Evolutionary conservation across 2,329 filamentous ascomycete species (phyloP), one percentile per base, ranked within the genome.

Genomic region (Sporothrix euskadiensis): DNA sequence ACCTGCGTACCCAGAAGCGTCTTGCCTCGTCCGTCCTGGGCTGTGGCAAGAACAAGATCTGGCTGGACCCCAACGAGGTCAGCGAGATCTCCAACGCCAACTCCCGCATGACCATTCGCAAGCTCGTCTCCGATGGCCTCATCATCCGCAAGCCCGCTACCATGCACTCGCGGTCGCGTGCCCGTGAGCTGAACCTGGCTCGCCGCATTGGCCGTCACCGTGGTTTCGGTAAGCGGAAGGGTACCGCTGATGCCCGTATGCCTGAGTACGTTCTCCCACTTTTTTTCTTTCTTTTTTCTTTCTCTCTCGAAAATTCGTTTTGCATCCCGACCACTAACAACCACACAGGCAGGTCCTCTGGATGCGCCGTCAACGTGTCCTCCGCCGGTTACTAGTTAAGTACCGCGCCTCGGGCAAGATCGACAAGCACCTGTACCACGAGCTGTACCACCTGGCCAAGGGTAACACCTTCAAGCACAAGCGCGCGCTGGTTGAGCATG

Each of bases 391-490:
- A 77, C 90, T 99, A 80, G 96, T 98, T 89, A 98, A 98, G 91
- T 99, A 99, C 91, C 96, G 96, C 87, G 95, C 95, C 86, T 93
- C 92, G 83, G 97, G 97, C 87, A 99, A 99, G 93, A 99, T 99
- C 85, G 96, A 99, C 89, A 99, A 99, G 92, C 96, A 99, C 90
- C 94, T 99, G 77, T 99, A 99, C 91, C 96, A 99, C 91, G 94
- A 98, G 89, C 94, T 99, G 80, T 99, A 99, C 91, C 96, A 98
- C 87, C 89, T 97, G 85, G 96, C 93, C 92, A 99, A 99, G 94
- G 97, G 96, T 97, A 99, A 99, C 92, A 95, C 96, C 85, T 99
- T 99, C 93, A 99, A 99, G 94, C 96, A 99, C 94, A 99, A 98
- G 94, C 92, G 96, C 88, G 96, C 94, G 83, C 92, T 99, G 82